Percentiles rank a stretch among this genome's conserved stretches.
Evolutionary conservation across 1,284 basidiomycete genomes (phyloP).

Genomic region (Phlebopus sp.): DNA sequence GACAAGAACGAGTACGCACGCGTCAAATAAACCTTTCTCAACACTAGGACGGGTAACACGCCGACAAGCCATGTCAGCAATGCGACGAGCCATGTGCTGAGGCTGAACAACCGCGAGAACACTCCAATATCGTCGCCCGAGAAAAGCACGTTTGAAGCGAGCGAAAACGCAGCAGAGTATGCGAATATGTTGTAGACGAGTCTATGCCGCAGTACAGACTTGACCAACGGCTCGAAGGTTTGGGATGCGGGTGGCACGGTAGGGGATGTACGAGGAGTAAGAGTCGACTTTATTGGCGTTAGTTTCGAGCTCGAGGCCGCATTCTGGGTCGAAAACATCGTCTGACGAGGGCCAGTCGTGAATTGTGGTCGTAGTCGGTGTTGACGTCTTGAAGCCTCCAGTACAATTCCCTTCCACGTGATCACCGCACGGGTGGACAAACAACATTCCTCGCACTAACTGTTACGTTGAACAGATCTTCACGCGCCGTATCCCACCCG

Average conservation of each 20-base stretch:
- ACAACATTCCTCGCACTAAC: too few relatives aligned
- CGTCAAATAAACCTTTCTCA: conserved; percentile 53
- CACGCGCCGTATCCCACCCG: too few relatives aligned
- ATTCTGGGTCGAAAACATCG: conserved; percentile 8
- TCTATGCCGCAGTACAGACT: conserved; percentile 53
- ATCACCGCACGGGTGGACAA: too few relatives aligned
- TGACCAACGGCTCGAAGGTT: conserved; percentile 59
- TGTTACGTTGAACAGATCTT: too few relatives aligned
- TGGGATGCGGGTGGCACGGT: conserved; percentile 47
- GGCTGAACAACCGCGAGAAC: conserved; percentile 22
- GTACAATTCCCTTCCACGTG: too few relatives aligned
- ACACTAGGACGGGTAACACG: conserved; percentile 49
- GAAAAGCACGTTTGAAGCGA: conserved; percentile 40
- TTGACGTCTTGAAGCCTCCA: too few relatives aligned
- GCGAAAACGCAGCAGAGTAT: conserved; percentile 46
- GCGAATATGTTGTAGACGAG: conserved; percentile 51
- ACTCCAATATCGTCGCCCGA: conserved; percentile 12
- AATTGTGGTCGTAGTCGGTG: too few relatives aligned
- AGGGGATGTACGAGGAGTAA: conserved; percentile 45
- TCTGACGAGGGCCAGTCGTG: too few relatives aligned
- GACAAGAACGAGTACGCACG: conserved; percentile 38
- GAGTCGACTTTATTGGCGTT: conserved; percentile 22
- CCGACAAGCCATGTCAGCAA: conserved; percentile 36
- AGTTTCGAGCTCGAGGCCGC: conserved; percentile 6
- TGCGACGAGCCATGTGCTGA: conserved; percentile 30